phyloP scores from a whole-genome alignment of 2,329 filamentous ascomycete genomes.

The Volutella citrinella region DNA sequence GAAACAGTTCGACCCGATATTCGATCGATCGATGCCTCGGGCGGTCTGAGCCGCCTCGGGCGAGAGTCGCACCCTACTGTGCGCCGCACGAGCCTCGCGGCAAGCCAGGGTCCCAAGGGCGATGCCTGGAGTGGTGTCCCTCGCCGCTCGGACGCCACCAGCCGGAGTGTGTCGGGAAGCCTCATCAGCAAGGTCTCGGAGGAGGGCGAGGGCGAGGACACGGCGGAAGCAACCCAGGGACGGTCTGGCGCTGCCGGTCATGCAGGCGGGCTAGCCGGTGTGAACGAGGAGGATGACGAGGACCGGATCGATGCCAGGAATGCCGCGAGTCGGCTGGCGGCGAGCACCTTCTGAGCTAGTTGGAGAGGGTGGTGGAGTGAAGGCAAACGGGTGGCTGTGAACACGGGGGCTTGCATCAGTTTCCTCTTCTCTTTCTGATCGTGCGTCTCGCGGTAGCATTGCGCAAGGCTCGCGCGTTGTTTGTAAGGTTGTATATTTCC shows the following conservation, averaged over 20 bases:
- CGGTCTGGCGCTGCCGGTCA: slow-evolving; percentile 38
- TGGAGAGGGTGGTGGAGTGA: slow-evolving; percentile 10
- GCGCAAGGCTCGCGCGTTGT: slow-evolving; percentile 20
- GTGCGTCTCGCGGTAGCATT: slow-evolving; percentile 23
- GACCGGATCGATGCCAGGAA: slow-evolving; percentile 94
- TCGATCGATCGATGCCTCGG: slow-evolving; percentile 84
- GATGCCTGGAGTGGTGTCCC: slow-evolving; percentile 97
- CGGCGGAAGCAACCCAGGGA: slow-evolving; percentile 34
- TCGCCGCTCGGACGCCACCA: slow-evolving; percentile 73
- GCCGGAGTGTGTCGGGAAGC: slow-evolving; percentile 72
- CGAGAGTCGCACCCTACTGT: slow-evolving; percentile 78
- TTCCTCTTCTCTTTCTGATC: slow-evolving; percentile 11
- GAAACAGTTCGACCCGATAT: slow-evolving; percentile 93
- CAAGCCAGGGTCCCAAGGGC: slow-evolving; percentile 94
- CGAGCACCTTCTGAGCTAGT: slow-evolving; percentile 76
- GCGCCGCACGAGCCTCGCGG: slow-evolving; percentile 73
- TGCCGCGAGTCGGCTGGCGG: slow-evolving; percentile 87
- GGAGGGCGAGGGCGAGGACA: slow-evolving; percentile 51
- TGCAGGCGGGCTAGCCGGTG: slow-evolving; percentile 50
- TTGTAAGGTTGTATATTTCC: slow-evolving; percentile 18
- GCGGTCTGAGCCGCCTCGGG: slow-evolving; percentile 84
- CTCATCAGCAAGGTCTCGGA: slow-evolving; percentile 64
- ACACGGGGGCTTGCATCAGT: slow-evolving; percentile 14
- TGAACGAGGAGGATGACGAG: slow-evolving; percentile 81
- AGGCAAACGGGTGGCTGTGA: slow-evolving; percentile 14